These are phyloP conservation scores for Thymus quinquecostatus DNA, from an alignment of 257 asterid genomes.

Conservation along the genomic window DNA sequence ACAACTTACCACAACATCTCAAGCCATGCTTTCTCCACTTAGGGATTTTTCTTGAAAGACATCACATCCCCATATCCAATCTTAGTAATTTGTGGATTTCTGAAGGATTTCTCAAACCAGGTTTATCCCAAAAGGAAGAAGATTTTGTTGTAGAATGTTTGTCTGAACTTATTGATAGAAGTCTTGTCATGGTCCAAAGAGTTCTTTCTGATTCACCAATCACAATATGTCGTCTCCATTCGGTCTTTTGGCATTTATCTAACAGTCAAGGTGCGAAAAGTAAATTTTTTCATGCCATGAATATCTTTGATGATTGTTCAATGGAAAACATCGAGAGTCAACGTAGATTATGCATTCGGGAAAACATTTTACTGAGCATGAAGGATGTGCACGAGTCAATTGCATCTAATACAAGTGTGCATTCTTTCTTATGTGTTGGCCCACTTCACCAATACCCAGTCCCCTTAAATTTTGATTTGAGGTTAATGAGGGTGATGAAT, in stretches of 20 bases:
- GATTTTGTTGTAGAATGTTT: neutral
- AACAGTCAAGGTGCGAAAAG: neutral
- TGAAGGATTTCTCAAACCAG: slow-evolving; percentile 23
- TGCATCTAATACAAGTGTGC: neutral
- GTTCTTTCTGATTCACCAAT: neutral
- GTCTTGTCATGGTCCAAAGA: slow-evolving; percentile 4
- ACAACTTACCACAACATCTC: slow-evolving; percentile 22
- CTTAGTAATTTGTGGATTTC: slow-evolving; percentile 7
- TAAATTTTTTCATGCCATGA: neutral
- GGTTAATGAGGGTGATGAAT: neutral
- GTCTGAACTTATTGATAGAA: slow-evolving; percentile 4
- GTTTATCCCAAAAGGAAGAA: neutral
- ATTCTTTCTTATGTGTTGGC: neutral
- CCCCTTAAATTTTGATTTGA: neutral
- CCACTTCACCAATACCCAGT: neutral
- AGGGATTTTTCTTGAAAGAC: slow-evolving; percentile 5
- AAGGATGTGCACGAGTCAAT: neutral
- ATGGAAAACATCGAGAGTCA: neutral
- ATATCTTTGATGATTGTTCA: neutral
- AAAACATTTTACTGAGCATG: neutral
- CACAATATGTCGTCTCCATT: slow-evolving; percentile 11
- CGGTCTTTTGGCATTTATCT: neutral
- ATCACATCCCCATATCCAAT: neutral
- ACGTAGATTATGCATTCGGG: neutral
- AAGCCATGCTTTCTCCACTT: neutral